phyloP scores from a whole-genome alignment of 495 filamentous ascomycete species.

The Neurospora hispaniola region DNA sequence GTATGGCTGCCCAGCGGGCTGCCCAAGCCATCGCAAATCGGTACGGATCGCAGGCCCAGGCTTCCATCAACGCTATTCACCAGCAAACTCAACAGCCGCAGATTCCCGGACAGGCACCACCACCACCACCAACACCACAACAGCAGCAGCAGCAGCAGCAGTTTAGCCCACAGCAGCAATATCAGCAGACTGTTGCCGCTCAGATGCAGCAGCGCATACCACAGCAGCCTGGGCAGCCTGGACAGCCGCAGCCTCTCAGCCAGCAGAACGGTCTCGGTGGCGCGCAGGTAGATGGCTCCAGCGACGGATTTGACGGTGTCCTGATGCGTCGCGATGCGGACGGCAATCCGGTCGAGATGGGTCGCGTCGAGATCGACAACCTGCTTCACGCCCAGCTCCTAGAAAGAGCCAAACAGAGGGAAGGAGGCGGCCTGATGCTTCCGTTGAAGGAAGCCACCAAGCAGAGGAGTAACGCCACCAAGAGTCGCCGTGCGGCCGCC shows the following conservation, averaged over 20 bases:
- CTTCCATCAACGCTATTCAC: slow-evolving; percentile 49
- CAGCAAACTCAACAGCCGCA: slow-evolving; percentile 21
- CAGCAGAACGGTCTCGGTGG: slow-evolving; percentile 30
- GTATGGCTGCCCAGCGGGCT: slow-evolving; percentile 52
- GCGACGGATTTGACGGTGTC: slow-evolving; percentile 37
- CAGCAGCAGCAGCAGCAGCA: slow-evolving; percentile 28
- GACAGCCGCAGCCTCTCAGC: slow-evolving; percentile 28
- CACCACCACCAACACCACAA: too few species aligned
- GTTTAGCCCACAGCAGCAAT: slow-evolving; percentile 28
- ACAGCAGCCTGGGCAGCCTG: slow-evolving; percentile 14
- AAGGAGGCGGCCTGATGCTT: slow-evolving; percentile 75
- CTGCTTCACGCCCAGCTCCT: slow-evolving; percentile 57
- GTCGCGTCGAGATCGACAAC: slow-evolving; percentile 46
- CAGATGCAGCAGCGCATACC: slow-evolving; percentile 26
- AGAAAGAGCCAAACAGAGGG: slow-evolving; percentile 54
- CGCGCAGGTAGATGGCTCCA: slow-evolving; percentile 41
- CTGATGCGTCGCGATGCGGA: slow-evolving; percentile 33
- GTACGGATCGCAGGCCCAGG: slow-evolving; percentile 60
- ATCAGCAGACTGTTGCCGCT: slow-evolving; percentile 11
- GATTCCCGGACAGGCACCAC: slow-evolving; percentile 8
- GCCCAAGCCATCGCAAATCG: slow-evolving; percentile 54
- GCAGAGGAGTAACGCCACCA: slow-evolving; percentile 6
- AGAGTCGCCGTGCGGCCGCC: slow-evolving; percentile 1
- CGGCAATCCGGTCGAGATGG: slow-evolving; percentile 33
- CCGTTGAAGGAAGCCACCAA: slow-evolving; percentile 43